These are phyloP conservation scores for Chenopodium album DNA, from an alignment of 148 eudicot genomes.

Conservation along the genomic window DNA sequence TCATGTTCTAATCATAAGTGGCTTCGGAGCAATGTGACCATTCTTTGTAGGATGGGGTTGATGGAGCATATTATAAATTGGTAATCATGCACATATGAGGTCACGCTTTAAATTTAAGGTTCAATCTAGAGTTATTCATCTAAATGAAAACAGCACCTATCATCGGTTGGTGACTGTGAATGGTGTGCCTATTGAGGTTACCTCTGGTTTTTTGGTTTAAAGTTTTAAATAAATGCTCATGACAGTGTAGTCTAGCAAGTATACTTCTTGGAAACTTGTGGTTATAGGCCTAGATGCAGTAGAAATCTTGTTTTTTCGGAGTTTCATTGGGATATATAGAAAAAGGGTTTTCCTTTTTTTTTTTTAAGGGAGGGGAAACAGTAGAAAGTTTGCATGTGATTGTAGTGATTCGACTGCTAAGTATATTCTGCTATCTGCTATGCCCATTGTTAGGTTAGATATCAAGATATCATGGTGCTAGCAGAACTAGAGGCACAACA, in stretches of 20 bases:
- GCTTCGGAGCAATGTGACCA: too few relatives aligned
- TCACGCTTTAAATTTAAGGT: not conserved
- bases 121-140: not conserved
- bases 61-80: too few relatives aligned
- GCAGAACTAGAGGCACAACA: slow-evolving; percentile 81
- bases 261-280: not conserved
- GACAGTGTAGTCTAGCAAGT: not conserved
- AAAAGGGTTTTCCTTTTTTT: not conserved
- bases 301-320: not conserved
- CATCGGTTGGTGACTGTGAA: not conserved
- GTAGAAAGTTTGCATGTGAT: not conserved
- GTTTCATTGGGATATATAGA: not conserved
- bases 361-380: not conserved
- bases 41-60: too few relatives aligned
- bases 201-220: not conserved
- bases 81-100: not conserved
- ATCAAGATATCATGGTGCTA: slow-evolving; percentile 61
- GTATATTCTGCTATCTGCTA: not conserved
- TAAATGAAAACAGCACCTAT: not conserved
- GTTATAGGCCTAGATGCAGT: not conserved
- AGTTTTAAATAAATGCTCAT: not conserved
- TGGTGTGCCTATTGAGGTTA: not conserved
- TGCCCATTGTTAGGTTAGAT: slow-evolving; percentile 53
- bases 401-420: not conserved
- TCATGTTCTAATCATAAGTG: too few relatives aligned